Percentiles rank a stretch among this genome's conserved stretches.
Evolutionary conservation across 148 eudicot genomes (phyloP).

Genomic region (Rhododendron mucronatum): DNA sequence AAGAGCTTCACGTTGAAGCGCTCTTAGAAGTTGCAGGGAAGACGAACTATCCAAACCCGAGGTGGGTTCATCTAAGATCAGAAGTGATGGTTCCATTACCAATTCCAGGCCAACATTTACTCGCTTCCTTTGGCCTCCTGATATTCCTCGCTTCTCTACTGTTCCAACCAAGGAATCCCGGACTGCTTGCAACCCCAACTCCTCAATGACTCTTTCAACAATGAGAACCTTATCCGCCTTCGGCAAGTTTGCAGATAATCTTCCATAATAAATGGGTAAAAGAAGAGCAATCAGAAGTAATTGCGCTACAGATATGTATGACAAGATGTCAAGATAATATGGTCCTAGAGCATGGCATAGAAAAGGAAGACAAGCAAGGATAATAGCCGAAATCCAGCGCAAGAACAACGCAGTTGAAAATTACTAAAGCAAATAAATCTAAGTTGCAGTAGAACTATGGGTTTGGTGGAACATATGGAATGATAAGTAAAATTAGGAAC

Average conservation of each 20-base stretch:
- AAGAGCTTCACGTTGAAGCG: conserved; percentile 47
- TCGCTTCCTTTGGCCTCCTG: conserved; percentile 49
- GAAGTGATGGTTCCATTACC: conserved; percentile 49
- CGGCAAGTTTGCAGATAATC: conserved; percentile 34
- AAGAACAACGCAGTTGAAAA: neutral
- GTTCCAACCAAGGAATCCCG: conserved; percentile 46
- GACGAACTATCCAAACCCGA: conserved; percentile 52
- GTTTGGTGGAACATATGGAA: neutral
- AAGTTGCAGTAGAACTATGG: neutral
- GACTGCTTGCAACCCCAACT: conserved; percentile 38
- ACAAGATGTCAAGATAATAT: neutral
- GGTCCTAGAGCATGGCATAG: neutral
- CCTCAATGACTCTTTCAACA: conserved; percentile 45
- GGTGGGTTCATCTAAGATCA: conserved; percentile 55
- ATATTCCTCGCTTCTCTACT: conserved; percentile 48
- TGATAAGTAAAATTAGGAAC: neutral
- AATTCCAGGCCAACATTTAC: conserved; percentile 51
- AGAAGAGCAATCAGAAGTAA: neutral
- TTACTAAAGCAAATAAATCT: neutral
- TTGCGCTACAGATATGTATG: neutral
- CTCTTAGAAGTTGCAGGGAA: conserved; percentile 42
- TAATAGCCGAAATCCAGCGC: neutral
- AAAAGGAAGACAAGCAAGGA: neutral
- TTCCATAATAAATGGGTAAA: conserved; percentile 14
- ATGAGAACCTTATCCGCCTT: conserved; percentile 42